phyloP scores from a whole-genome alignment of 2,329 filamentous ascomycete species.

The Mycosphaerella sp. region DNA sequence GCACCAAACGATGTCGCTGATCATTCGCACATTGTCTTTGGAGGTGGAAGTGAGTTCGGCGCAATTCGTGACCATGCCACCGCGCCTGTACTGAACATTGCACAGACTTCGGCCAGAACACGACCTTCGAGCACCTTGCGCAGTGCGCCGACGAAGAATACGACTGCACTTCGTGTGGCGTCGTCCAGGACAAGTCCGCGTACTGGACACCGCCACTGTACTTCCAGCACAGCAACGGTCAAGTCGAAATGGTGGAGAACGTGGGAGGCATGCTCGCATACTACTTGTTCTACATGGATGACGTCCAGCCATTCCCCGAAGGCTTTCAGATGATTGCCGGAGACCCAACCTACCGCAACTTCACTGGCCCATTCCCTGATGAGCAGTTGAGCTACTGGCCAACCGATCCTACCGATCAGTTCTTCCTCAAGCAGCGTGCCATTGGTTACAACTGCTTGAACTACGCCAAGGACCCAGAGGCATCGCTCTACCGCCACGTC shows the following conservation, averaged over 20 bases:
- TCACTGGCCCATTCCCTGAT: slow-evolving; percentile 61
- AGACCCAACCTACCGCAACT: slow-evolving; percentile 60
- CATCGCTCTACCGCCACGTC: slow-evolving; percentile 72
- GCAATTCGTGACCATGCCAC: neutral
- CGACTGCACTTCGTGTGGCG: slow-evolving; percentile 73
- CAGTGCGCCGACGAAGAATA: slow-evolving; percentile 53
- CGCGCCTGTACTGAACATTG: slow-evolving; percentile 11
- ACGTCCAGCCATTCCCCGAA: slow-evolving; percentile 65
- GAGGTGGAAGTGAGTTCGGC: slow-evolving; percentile 61
- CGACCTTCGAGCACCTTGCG: slow-evolving; percentile 53
- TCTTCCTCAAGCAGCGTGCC: slow-evolving; percentile 68
- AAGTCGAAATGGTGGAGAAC: slow-evolving; percentile 63
- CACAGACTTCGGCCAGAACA: slow-evolving; percentile 58
- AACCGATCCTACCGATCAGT: slow-evolving; percentile 59
- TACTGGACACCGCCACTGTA: slow-evolving; percentile 78
- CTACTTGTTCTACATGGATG: slow-evolving; percentile 68
- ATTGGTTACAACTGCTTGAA: slow-evolving; percentile 94
- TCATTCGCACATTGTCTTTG: slow-evolving; percentile 71
- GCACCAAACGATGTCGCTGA: slow-evolving; percentile 52
- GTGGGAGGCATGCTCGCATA: slow-evolving; percentile 83
- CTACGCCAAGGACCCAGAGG: slow-evolving; percentile 62
- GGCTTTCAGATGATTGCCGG: slow-evolving; percentile 81
- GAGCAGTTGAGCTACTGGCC: slow-evolving; percentile 66
- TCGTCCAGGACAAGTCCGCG: slow-evolving; percentile 75
- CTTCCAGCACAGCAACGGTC: slow-evolving; percentile 64